Evolutionary conservation across 140 eudicot species (phyloP), one percentile per base, ranked within the genome.

Genomic region (Flaveria floridana): DNA sequence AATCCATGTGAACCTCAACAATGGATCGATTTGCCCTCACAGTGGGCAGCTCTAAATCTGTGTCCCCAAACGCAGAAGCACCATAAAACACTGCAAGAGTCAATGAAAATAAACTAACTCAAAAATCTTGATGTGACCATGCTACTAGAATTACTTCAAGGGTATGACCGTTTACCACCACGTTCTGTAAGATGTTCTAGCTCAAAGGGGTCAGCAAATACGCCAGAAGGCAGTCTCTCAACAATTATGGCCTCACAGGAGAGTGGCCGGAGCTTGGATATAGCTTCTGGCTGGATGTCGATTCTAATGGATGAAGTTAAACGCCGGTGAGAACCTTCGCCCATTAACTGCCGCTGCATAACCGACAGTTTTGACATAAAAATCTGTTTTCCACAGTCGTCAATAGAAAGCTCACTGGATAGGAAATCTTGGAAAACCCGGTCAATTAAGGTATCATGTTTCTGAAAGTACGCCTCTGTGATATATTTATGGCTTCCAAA

Each of bases 301-400:
- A 87, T 76, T 78, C 76, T 69, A 58, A 92, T 48, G 69, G 88
- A 83, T 2, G 95, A 76, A 68, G 84, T 78, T 62, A 94, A 59
- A 42, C 76, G 90, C 46, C 96, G 89, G 77, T 94, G 99, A 70
- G 96, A 93, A 21, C 99, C 99, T 79, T 93, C 99, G n/a, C 97
- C 97, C 28, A 81, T 76, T 51, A 93, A 68, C 47, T 46, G 58
- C 6, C 93, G 83, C 19, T 71, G 77, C 53, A 82, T 11, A 76
- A 74, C 77, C n/a, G 83, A 82, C 47, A 84, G 48, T 66, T 59
- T 79, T 30, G 86, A 85, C 72, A 66, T 37, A 21, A 41, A 19
- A 7, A 68, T 68, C 66, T 65, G 75, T 74, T 78, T 77, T 80
- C 68, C 53, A 34, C 85, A 76, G 25, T 64, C 48, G 18, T 68